A percentile compares a stretch with the other conserved stretches of the same genome.
Evolutionary conservation across 164 flowering plant genomes (phyloP).

Genomic region (Annona cherimola): DNA sequence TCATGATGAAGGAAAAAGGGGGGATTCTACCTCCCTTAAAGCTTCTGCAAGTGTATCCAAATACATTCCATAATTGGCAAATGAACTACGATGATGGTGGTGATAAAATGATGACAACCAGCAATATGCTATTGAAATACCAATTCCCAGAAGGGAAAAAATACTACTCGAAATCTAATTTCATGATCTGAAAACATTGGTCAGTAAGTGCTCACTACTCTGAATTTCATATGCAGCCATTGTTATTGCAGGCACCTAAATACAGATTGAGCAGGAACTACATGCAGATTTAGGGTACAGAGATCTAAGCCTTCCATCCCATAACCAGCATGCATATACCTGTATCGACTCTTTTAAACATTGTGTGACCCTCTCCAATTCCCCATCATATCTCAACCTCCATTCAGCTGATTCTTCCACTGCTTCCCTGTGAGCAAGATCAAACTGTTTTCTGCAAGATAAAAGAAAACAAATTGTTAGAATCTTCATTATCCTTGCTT

Average conservation of each 20-base stretch:
- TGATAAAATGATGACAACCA: not conserved
- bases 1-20: too few species aligned
- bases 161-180: not conserved
- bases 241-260: too few species aligned
- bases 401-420: slow-evolving; percentile 98
- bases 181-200: too few species aligned
- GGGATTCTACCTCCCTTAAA: too few species aligned
- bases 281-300: not conserved
- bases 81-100: not conserved
- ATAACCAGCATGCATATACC: slow-evolving; percentile 37
- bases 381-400: slow-evolving; percentile 70
- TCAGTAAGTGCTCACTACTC: too few species aligned
- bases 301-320: not conserved
- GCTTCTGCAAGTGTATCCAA: too few species aligned
- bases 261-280: too few species aligned
- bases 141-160: not conserved
- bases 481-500: not conserved
- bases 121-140: not conserved
- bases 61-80: too few species aligned
- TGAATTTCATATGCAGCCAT: too few species aligned
- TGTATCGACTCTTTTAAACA: slow-evolving; percentile 43
- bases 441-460: slow-evolving; percentile 66
- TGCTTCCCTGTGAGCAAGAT: slow-evolving; percentile 83
- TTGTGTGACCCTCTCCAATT: slow-evolving; percentile 42
- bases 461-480: not conserved